A percentile compares a stretch with the other conserved stretches of the same genome.
phyloP scores from a whole-genome alignment of 768 basidiomycete species.

The Lactarius hatsudake region DNA sequence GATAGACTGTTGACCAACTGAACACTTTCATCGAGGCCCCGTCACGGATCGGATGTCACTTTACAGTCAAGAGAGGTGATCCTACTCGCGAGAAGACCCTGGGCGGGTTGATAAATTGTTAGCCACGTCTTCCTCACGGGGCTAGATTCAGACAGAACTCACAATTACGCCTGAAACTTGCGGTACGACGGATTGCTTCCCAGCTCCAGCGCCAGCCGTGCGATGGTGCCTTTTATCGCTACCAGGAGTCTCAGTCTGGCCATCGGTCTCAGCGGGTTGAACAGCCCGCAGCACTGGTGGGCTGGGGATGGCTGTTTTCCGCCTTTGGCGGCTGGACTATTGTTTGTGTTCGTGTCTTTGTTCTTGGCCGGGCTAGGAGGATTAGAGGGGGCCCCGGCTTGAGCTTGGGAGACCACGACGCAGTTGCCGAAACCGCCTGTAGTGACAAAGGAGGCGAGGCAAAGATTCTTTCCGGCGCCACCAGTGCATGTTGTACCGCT shows the following conservation, averaged over 20 bases:
- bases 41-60: background rate
- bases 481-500: conserved; percentile 51
- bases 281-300: too few species aligned
- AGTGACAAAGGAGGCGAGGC: conserved; percentile 51
- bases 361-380: background rate
- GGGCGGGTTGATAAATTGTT: background rate
- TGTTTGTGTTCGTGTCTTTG: too few species aligned
- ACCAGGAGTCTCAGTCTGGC: background rate
- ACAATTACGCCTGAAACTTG: background rate
- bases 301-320: too few species aligned
- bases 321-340: too few species aligned
- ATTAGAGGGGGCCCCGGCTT: too few species aligned
- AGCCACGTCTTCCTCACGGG: background rate
- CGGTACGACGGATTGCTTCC: background rate
- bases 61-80: background rate
- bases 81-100: conserved; percentile 16
- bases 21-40: background rate
- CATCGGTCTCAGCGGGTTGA: too few species aligned
- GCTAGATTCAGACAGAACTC: background rate
- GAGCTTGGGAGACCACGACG: conserved; percentile 41
- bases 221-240: background rate
- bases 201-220: background rate
- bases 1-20: background rate
- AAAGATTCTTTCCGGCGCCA: conserved; percentile 43
- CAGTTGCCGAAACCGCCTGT: conserved; percentile 55